phyloP scores from a whole-genome alignment of 73 alveolate genomes.

The Strombidium stylifer region DNA sequence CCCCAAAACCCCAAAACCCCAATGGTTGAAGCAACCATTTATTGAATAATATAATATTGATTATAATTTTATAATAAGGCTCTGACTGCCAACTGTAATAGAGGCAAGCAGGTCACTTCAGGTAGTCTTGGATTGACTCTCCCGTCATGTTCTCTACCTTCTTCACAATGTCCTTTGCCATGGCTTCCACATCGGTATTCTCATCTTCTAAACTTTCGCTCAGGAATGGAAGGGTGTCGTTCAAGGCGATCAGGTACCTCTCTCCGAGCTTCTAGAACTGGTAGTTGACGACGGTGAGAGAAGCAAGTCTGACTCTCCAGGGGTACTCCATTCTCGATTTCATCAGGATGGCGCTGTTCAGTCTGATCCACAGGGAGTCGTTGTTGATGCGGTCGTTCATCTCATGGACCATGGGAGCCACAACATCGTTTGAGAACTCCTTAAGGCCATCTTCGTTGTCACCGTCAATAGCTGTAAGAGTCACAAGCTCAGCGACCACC shows the following conservation, averaged over 20 bases:
- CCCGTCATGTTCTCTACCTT: slow-evolving; percentile 58
- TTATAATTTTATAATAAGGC: no score
- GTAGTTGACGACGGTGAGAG: slow-evolving; percentile 26
- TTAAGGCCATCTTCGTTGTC: background rate
- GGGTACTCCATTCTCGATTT: slow-evolving; percentile 24
- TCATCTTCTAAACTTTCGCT: slow-evolving; percentile 61
- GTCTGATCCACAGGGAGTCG: no score
- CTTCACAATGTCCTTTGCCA: slow-evolving; percentile 44
- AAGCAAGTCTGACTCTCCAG: slow-evolving; percentile 37
- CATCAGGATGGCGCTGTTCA: slow-evolving; percentile 25
- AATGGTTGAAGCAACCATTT: no score
- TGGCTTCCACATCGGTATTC: slow-evolving; percentile 52
- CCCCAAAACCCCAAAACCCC: no score
- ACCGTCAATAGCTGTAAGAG: background rate
- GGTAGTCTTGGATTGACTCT: slow-evolving; percentile 57
- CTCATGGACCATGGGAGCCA: no score
- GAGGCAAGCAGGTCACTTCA: no score
- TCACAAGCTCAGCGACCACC: background rate
- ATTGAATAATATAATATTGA: no score
- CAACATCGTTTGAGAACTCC: background rate
- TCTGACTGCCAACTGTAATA: no score
- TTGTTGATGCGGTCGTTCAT: slow-evolving; percentile 40
- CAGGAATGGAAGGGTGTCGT: slow-evolving; percentile 53
- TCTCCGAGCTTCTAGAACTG: slow-evolving; percentile 36
- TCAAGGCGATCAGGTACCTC: slow-evolving; percentile 37